These are phyloP conservation scores for Amaranthus tricolor DNA, from an alignment of 179 eudicot species.

Conservation along the genomic window DNA sequence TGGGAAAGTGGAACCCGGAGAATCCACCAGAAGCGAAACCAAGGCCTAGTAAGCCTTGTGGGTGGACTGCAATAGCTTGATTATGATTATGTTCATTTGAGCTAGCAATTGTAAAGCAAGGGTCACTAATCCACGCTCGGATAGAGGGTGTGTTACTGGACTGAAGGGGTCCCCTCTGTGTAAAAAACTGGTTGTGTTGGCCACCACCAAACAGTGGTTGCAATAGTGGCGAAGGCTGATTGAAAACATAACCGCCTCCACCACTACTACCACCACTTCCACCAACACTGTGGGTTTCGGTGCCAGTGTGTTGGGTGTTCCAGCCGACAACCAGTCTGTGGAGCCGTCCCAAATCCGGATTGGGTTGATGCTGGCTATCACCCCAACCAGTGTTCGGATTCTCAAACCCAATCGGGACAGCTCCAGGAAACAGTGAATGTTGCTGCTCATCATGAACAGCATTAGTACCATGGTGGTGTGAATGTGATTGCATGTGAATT, in stretches of 20 bases:
- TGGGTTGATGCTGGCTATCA: constrained; percentile 42
- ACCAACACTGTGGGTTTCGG: constrained; percentile 23
- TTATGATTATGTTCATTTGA: constrained; percentile 33
- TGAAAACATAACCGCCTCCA: constrained; percentile 44
- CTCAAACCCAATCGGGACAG: constrained; percentile 43
- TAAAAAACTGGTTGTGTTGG: constrained; percentile 50
- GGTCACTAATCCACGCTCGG: constrained; percentile 78
- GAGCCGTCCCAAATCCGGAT: constrained; percentile 37
- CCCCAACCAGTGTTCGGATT: constrained; percentile 50
- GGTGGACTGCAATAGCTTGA: constrained; percentile 41
- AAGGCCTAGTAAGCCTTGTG: constrained; percentile 44
- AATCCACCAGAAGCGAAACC: constrained; percentile 53
- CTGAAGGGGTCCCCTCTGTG: constrained; percentile 99
- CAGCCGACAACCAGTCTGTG: constrained; percentile 41
- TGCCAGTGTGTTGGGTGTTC: constrained; percentile 25
- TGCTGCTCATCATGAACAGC: constrained; percentile 32
- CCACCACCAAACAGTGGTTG: constrained; percentile 72
- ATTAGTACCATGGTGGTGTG: constrained; percentile 31
- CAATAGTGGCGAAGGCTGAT: constrained; percentile 36
- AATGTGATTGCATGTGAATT: constrained; percentile 41
- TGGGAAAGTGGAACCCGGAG: constrained; percentile 63
- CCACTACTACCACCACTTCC: constrained; percentile 24
- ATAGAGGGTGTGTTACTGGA: constrained; percentile 81
- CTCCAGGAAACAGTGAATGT: constrained; percentile 41
- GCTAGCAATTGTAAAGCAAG: constrained; percentile 25